phyloP scores from a whole-genome alignment of 768 basidiomycete species.

The Podaxis mareebaensis region DNA sequence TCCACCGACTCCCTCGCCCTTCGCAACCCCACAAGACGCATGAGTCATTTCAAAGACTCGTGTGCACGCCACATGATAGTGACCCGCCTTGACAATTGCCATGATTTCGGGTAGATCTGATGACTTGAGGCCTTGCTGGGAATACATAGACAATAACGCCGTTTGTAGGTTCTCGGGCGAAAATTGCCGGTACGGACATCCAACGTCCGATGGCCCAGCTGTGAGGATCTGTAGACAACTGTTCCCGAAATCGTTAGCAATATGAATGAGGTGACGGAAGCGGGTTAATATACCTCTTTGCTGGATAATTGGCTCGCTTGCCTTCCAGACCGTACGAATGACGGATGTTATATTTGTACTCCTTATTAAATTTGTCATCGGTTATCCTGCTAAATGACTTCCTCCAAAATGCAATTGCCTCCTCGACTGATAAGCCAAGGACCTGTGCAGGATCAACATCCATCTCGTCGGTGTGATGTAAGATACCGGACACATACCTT shows the following conservation, averaged over 20 bases:
- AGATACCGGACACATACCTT: constrained; percentile 58
- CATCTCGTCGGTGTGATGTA: background rate
- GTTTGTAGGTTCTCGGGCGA: constrained; percentile 79
- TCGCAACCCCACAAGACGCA: constrained; percentile 64
- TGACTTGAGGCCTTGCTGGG: constrained; percentile 60
- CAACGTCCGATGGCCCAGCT: constrained; percentile 61
- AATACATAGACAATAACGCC: constrained; percentile 70
- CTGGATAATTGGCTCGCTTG: constrained; percentile 90
- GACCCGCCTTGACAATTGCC: constrained; percentile 70
- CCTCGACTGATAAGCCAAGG: constrained; percentile 90
- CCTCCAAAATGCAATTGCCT: constrained; percentile 92
- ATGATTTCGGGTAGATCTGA: constrained; percentile 83
- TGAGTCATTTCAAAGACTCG: constrained; percentile 97
- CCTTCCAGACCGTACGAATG: constrained; percentile 95
- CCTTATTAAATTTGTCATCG: constrained; percentile 97
- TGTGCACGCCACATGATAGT: constrained; percentile 96
- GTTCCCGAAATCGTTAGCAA: constrained; percentile 31
- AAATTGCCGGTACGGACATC: constrained; percentile 94
- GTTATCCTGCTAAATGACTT: constrained; percentile 78
- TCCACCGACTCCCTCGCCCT: constrained; percentile 84
- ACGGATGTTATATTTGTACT: constrained; percentile 95
- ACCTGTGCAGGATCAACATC: constrained; percentile 51
- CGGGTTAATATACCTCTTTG: constrained; percentile 65
- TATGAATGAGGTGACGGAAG: background rate
- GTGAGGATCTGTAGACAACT: constrained; percentile 89